These are phyloP conservation scores for Arabidopsis thaliana DNA, from an alignment of 345 rosid genomes.

Conservation along the genomic window DNA sequence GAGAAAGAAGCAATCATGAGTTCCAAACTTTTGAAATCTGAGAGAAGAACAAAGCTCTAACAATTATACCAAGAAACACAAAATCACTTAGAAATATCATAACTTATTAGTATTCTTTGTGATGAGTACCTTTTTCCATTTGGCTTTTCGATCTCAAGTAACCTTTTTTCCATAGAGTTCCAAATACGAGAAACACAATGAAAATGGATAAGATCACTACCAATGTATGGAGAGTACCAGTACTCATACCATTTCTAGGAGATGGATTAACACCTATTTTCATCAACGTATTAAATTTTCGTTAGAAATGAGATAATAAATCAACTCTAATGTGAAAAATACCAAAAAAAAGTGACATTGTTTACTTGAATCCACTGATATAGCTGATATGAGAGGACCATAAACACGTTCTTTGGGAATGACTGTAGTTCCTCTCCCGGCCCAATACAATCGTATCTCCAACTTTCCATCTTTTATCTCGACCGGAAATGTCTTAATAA, in stretches of 20 bases:
- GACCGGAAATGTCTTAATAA: slow-evolving; percentile 34
- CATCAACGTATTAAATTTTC: not conserved
- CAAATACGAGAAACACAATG: not conserved
- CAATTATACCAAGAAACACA: not conserved
- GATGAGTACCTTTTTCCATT: slow-evolving; percentile 41
- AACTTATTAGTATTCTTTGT: slow-evolving; percentile 1
- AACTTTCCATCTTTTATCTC: slow-evolving; percentile 39
- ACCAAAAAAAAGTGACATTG: not conserved
- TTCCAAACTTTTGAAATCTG: slow-evolving; percentile 47
- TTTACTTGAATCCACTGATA: slow-evolving; percentile 49
- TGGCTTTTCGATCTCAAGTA: slow-evolving; percentile 8
- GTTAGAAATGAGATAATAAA: slow-evolving; percentile 3
- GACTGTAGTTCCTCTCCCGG: slow-evolving; percentile 59
- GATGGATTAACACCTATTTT: slow-evolving; percentile 19
- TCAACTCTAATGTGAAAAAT: not conserved
- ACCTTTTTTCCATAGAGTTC: slow-evolving; percentile 49
- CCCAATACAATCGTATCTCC: slow-evolving; percentile 60
- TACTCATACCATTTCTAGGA: not conserved
- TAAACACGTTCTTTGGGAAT: slow-evolving; percentile 48
- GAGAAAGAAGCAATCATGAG: slow-evolving; percentile 49
- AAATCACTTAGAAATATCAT: not conserved
- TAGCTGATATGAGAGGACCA: slow-evolving; percentile 68
- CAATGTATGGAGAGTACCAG: not conserved
- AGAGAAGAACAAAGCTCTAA: not conserved
- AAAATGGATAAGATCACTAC: slow-evolving; percentile 3